Base-by-base conservation (phyloP, 352 stramenopile genomes). In the Pythium monospermum region DNA sequence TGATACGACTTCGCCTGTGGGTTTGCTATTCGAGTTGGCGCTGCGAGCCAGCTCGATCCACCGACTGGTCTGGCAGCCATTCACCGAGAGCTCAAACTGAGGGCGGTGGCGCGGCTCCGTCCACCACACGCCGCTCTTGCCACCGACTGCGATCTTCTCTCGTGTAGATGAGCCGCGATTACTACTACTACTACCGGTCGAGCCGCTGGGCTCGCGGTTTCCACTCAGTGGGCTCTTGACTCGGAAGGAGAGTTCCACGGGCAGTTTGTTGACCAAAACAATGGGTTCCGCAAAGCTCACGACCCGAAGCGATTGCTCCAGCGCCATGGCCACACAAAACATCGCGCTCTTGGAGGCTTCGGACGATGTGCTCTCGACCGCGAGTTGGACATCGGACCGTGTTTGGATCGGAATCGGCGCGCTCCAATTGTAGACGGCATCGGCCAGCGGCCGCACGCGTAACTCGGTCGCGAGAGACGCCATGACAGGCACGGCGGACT, bases 181-280 rank as follows among this genome's bases (percentile, higher is more conserved):
- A n/a, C n/a, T n/a, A n/a, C n/a, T n/a, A n/a, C n/a, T n/a, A n/a
- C n/a, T n/a, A n/a, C n/a, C 47, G 22, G 10, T 46, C 35, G 47
- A 54, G 4, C 35, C 47, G 25, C 36, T 42, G 15, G n/a, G n/a
- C n/a, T 18, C 19, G 6, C 16, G 26, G 21, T 33, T 19, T 4
- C 47, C 66, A n/a, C 59, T 69, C 31, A 64, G 48, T 0, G 73
- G 53, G 23, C 71, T 85, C 26, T 69, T 71, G 6, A 83, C 62
- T 33, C 71, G 65, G 33, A 72, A 93, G 21, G 64, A 66, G 13
- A 93, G 16, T n/a, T 68, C 58, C 11, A 90, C 72, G 3, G 83
- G 80, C 1, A 91, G 67, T 49, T 93, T 93, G 42, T 93, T 93
- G 4, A 90, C 62, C 5, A 93, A 41, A n/a, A 82, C 68, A 37